phyloP scores from a whole-genome alignment of 2,329 filamentous ascomycete species.

The Lojkania enalia region DNA sequence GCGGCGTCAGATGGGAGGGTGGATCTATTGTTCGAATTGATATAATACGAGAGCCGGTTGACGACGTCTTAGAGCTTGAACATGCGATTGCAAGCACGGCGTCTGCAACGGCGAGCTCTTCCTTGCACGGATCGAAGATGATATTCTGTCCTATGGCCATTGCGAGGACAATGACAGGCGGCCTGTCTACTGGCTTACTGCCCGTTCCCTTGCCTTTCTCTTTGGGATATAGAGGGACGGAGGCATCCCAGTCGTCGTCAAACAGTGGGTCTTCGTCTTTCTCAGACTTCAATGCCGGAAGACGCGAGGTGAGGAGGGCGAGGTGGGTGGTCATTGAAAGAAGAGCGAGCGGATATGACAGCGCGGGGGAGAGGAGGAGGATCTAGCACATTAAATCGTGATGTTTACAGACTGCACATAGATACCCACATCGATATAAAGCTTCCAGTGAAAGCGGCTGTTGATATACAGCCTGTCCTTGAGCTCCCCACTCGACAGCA shows the following conservation, averaged over 20 bases:
- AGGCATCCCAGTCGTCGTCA: conserved; percentile 94
- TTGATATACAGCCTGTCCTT: conserved; percentile 82
- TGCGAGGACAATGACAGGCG: conserved; percentile 88
- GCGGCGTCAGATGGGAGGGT: conserved; percentile 53
- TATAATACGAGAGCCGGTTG: conserved; percentile 42
- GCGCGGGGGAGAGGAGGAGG: conserved; percentile 85
- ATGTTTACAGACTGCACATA: background rate
- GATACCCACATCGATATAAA: conserved; percentile 84
- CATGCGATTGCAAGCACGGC: conserved; percentile 84
- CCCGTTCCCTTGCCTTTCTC: conserved; percentile 26
- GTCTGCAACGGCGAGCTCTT: conserved; percentile 93
- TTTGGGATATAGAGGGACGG: conserved; percentile 73
- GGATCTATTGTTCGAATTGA: conserved; percentile 55
- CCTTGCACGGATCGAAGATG: conserved; percentile 88
- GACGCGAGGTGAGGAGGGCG: conserved; percentile 81
- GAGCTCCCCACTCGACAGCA: conserved; percentile 71
- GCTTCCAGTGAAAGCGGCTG: conserved; percentile 88
- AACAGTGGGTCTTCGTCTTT: conserved; percentile 96
- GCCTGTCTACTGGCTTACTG: conserved; percentile 53
- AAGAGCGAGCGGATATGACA: conserved; percentile 90
- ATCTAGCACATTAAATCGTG: conserved; percentile 59
- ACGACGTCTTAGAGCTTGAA: conserved; percentile 43
- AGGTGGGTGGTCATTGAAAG: conserved; percentile 92
- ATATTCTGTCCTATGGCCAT: conserved; percentile 84
- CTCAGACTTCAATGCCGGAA: conserved; percentile 84